Evolutionary conservation across 345 rosid genomes (phyloP), one percentile per base, ranked within the genome.

Genomic region (Kandelia obovata): DNA sequence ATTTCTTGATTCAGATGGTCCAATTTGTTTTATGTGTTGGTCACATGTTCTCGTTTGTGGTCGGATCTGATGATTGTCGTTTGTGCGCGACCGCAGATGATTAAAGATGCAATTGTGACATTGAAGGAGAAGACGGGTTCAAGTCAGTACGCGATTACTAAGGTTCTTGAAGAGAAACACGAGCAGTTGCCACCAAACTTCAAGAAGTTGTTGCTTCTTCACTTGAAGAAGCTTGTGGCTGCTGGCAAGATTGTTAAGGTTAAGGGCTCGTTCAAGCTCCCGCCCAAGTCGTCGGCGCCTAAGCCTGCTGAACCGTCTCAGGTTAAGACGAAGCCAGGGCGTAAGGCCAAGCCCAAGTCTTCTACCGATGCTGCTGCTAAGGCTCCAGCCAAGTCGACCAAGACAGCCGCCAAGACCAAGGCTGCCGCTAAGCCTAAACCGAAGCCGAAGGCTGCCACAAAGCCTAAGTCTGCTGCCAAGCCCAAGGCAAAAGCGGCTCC

Each of bases 61-160:
- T 13, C 13, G 19, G 19, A 43, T 43, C 49, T 43, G 49, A 43
- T 78, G 84, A 75, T 55, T 28, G 64, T 32, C 15, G 23, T 46
- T 49, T 32, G 15, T 53, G 26, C 2, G 52, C 51, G 25, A 2
- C 71, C 76, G 15, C 73, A 92, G 97, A 92, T 92, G 97, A 78
- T 92, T 1, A 89, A 83, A 59, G 92, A 89, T 0, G 93, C 96
- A 1, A 88, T 92, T 10, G 72, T 77, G 20, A 79, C 86, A 7
- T 64, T 92, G 81, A 89, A 92, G 74, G 98, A 92, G 77, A 92
- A 79, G 80, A 88, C 83, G 5, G 98, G 98, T 64, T 92, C 98
- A 39, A 92, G 98, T 57, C 96, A 90, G 78, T 82, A 86, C 64
- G 98, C 98, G 39, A 92, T 92, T 70, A 75, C 91, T 28, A 90